phyloP scores from a whole-genome alignment of 2,329 filamentous ascomycete species.

The Alternaria viburni region DNA sequence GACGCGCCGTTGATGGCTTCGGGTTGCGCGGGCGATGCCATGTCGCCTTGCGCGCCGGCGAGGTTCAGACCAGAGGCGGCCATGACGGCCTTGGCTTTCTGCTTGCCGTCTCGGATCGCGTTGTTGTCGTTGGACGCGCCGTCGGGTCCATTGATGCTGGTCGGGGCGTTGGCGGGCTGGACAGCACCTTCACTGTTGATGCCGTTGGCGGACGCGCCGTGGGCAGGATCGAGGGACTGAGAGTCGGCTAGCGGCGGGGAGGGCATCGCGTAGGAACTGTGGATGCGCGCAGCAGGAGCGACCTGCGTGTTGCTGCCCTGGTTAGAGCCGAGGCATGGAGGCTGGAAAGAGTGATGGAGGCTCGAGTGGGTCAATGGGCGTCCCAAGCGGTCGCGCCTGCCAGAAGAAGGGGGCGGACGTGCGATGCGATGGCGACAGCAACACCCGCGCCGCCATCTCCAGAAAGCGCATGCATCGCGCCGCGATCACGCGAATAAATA shows the following conservation, averaged over 20 bases:
- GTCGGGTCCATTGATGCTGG: slow-evolving; percentile 32
- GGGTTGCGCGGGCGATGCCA: slow-evolving; percentile 42
- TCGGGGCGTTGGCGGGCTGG: slow-evolving; percentile 39
- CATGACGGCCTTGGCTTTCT: slow-evolving; percentile 65
- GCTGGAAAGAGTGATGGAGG: slow-evolving; percentile 16
- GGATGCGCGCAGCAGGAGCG: slow-evolving; percentile 37
- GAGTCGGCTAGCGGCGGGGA: slow-evolving; percentile 40
- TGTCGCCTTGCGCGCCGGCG: slow-evolving; percentile 36
- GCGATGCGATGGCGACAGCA: slow-evolving; percentile 14
- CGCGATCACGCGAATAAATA: slow-evolving; percentile 7
- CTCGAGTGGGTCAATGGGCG: slow-evolving; percentile 27
- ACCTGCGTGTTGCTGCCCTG: slow-evolving; percentile 37
- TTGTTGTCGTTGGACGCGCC: slow-evolving; percentile 46
- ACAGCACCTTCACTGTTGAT: slow-evolving; percentile 40
- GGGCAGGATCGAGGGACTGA: slow-evolving; percentile 31
- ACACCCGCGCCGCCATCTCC: slow-evolving; percentile 18
- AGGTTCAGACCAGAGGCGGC: slow-evolving; percentile 57
- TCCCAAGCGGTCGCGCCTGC: slow-evolving; percentile 33
- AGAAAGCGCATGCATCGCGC: slow-evolving; percentile 23
- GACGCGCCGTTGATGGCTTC: slow-evolving; percentile 56
- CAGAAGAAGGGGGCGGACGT: slow-evolving; percentile 30
- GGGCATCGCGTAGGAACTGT: slow-evolving; percentile 41
- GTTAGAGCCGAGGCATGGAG: slow-evolving; percentile 39
- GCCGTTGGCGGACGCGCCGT: slow-evolving; percentile 44
- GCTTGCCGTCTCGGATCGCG: slow-evolving; percentile 64